These are phyloP conservation scores for Lanmaoa pseudosensibilis DNA, from an alignment of 768 basidiomycete genomes.

Conservation along the genomic window DNA sequence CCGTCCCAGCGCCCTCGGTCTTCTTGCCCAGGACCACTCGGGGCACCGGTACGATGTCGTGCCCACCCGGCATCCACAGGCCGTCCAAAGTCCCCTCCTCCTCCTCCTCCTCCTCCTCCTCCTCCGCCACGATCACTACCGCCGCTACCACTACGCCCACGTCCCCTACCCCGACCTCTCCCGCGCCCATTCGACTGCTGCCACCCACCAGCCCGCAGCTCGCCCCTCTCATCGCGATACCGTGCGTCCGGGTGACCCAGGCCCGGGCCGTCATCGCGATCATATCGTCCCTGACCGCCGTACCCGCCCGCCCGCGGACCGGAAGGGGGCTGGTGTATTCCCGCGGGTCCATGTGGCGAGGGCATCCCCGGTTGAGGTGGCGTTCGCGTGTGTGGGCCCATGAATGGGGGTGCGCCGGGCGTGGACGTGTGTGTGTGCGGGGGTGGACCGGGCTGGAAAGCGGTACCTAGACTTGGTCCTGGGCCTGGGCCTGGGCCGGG, in stretches of 20 bases:
- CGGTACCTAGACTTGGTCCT: neutral
- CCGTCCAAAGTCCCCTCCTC: slow-evolving; percentile 31
- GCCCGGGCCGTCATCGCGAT: slow-evolving; percentile 28
- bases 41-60: slow-evolving; percentile 31
- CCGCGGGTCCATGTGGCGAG: slow-evolving; percentile 13
- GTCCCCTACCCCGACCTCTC: slow-evolving; percentile 31
- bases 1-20: slow-evolving; percentile 30
- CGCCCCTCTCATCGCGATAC: slow-evolving; percentile 34
- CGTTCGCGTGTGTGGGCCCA: slow-evolving; percentile 15
- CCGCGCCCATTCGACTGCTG: slow-evolving; percentile 34
- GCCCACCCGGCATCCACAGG: slow-evolving; percentile 45
- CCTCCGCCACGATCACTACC: neutral
- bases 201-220: slow-evolving; percentile 32
- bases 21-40: slow-evolving; percentile 20
- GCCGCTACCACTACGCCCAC: slow-evolving; percentile 21
- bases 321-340: slow-evolving; percentile 27
- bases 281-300: slow-evolving; percentile 29
- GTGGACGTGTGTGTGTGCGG: neutral
- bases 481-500: neutral
- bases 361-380: slow-evolving; percentile 27
- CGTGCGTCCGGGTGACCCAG: slow-evolving; percentile 16
- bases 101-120: neutral
- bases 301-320: slow-evolving; percentile 30
- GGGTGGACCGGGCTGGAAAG: slow-evolving; percentile 10
- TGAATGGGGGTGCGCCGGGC: slow-evolving; percentile 14